Conservation (phyloP, 495 filamentous ascomycete species). For the Chaetomium tenue region DNA sequence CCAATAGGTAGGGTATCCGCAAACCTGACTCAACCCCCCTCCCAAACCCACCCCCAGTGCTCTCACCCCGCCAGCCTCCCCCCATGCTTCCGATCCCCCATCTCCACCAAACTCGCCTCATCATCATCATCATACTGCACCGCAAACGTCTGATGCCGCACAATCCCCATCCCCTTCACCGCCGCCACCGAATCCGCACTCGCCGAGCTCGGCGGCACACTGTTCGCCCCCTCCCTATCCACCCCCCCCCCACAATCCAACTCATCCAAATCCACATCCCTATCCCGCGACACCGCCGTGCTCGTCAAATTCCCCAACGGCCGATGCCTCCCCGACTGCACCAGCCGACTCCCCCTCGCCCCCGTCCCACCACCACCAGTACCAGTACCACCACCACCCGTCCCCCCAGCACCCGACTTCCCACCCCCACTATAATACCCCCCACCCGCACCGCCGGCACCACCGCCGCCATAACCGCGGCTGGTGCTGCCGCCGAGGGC, state of each 20-base stretch:
- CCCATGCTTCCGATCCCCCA: not conserved
- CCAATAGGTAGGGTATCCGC: too few relatives aligned
- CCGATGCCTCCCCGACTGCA: not conserved
- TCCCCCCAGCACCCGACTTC: not conserved
- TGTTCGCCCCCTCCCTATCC: not conserved
- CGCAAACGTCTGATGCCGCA: constrained; percentile 13
- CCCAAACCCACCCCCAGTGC: too few relatives aligned
- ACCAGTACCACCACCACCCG: too few relatives aligned
- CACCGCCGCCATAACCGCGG: not conserved
- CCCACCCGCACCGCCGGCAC: not conserved
- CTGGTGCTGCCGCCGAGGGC: constrained; percentile 14
- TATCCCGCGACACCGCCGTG: not conserved
- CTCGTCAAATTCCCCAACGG: not conserved
- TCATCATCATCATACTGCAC: constrained; percentile 21
- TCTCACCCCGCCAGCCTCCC: not conserved
- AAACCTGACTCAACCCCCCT: too few relatives aligned
- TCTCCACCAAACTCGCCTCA: constrained; percentile 15
- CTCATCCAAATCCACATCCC: too few relatives aligned
- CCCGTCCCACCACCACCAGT: not conserved
- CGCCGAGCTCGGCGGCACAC: not conserved
- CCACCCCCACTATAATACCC: too few relatives aligned
- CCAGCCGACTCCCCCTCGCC: too few relatives aligned
- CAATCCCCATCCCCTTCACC: constrained; percentile 2
- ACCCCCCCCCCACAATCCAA: too few relatives aligned
- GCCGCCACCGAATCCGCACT: not conserved